Base-by-base conservation (phyloP, 192 early-diverging fungal genomes). In the Coemansia sp. region DNA sequence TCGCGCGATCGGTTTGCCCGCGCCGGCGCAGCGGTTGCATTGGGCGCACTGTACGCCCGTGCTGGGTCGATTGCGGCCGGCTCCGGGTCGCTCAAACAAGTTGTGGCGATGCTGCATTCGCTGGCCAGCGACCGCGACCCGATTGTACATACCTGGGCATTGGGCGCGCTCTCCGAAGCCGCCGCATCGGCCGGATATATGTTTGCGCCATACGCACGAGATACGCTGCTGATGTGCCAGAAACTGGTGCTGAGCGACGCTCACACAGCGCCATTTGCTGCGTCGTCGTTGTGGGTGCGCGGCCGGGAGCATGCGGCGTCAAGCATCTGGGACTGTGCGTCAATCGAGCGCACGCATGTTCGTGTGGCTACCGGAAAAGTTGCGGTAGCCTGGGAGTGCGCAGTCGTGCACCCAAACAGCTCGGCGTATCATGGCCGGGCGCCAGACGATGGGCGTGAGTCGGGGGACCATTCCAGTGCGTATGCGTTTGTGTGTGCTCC, bases 1-100 rank as follows among this genome's bases (percentile, higher is more conserved):
- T 92, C 92, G 53, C 85, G 96, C 7, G 95, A 98, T 59, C 96
- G 94, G 3, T 95, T 97, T 83, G 88, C 91, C 2, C 89, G 97
- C 2, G 93, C 95, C 1, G 95, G 97, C n/a, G 88, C 91, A 7
- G 89, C 93, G 0, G 82, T 97, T 2, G 96, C 94, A 0, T 82
- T 99, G 22, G 97, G 96, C 1, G 87, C 88, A 27, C 89, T 97
- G 49, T 92, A 94, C 70, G 85, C 89, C 48, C 87, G 93, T 54
- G 90, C 94, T 1, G 97, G 97, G 0, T 89, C 94, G 1, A 90
- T 98, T 85, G 91, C 91, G 1, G 93, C 92, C 5, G 84, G 84
- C 4, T 47, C 63, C n/a, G 70, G 85, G 2, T 91, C 95, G 64
- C 78, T 99, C 39, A 87, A 91, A 32, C 95, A 92, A 3, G 88